Evolutionary conservation across 2,329 filamentous ascomycete genomes (phyloP), one percentile per base, ranked within the genome.

Genomic region (Orbilia oligospora): DNA sequence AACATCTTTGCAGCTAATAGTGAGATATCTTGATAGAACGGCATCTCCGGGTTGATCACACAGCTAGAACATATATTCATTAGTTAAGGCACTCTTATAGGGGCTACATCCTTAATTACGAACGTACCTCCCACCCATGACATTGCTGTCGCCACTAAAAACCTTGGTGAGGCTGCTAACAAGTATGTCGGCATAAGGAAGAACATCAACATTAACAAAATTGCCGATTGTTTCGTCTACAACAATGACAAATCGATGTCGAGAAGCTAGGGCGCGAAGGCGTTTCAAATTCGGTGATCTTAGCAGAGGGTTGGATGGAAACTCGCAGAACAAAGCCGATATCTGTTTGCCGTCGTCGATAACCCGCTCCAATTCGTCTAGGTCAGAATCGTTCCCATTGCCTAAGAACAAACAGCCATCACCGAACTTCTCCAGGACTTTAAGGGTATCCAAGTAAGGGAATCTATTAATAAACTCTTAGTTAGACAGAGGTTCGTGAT

Each of bases 201-300:
- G 88, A 3, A 99, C 93, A 83, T 98, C 93, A 82, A 97, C 91
- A 83, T 99, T 99, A 83, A 97, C 90, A 83, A 97, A 97, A 71
- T 96, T 99, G 81, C 95, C 95, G 77, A 99, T 93, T 0, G 96
- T 98, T 85, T 99, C 96, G 84, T 99, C 96, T 1, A 99, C 89
- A 1, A 98, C 92, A 12, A 98, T 90, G 22, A 91, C 92, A 83
- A 99, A 98, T 83, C 92, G 91, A 84, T 94, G 97, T 80, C 89
- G 87, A 83, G 97, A 90, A 0, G 95, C 94, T 27, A 99, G 86
- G 16, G 85, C 84, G 44, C 92, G 91, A 76, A 99, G 95, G n/a
- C 94, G 91, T 77, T 86, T 86, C 20, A 99, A 88, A 84, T 99
- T 91, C 0, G 95, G 95, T 24, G 93, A 93, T 67, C 90, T 91